Base-by-base conservation (phyloP, 2,329 filamentous ascomycete species). In the Xenosphaeropsis pyriputrescens region DNA sequence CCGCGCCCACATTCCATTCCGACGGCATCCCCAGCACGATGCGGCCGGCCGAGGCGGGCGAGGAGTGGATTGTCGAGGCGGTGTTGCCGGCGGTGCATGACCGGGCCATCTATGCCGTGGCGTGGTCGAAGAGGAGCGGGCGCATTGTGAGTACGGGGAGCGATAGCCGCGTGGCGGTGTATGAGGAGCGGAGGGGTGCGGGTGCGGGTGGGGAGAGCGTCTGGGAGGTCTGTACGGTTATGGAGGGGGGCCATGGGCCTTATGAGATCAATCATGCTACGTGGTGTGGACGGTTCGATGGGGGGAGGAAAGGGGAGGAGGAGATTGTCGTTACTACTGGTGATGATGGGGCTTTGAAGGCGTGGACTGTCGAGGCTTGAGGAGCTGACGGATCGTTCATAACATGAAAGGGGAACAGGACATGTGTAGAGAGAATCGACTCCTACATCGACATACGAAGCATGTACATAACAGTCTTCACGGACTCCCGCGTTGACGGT, bases 211-310 rank as follows among this genome's bases (percentile, higher is more conserved):
- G 29, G 6, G 29, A 16, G 19, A 13, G 9, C 11, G 13, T 16
- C 13, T 96, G 91, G 91, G 65, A 67, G 6, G 59, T 89, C 3
- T 52, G 93, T 13, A 73, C 75, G 0, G 70, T 72, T n/a, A 54
- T 82, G 1, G 67, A 79, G 35, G 79, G 78, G 26, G 84, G 79
- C 2, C 91, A 98, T 56, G 88, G 85, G 1, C 84, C 93, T 2
- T 95, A 89, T 53, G 91, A 98, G 60, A 70, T 96, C 45, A 98
- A 98, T 52, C 86, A 95, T 57, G 71, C 91, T 35, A 76, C 74
- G 2, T 98, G 91, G 91, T 86, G 85, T 46, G 73, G 70, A 48
- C 69, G 88, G 40, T 81, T 75, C 40, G 86, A 94, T 55, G 66
- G 67, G 36, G 78, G 63, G 1, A 65, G 60, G 44, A 67, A 58